A percentile compares a stretch with the other conserved stretches of the same genome.
phyloP scores from a whole-genome alignment of 257 asterid species.

The Lycium ferocissimum region DNA sequence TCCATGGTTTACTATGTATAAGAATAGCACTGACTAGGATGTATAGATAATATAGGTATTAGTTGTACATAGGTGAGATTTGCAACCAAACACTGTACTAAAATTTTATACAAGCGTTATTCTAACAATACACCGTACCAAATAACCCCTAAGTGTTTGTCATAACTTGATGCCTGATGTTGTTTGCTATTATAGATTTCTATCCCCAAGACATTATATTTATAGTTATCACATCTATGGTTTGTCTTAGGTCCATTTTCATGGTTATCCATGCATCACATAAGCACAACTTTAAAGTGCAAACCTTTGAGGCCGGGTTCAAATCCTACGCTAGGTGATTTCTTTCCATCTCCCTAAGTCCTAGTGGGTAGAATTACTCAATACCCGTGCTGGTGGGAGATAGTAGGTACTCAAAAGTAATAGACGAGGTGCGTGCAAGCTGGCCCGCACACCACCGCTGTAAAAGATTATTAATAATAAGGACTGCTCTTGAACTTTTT shows the following conservation, averaged over 20 bases:
- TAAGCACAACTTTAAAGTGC: not conserved
- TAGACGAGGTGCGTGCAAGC: not conserved
- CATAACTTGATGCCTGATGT: not conserved
- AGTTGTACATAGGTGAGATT: no score
- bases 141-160: not conserved
- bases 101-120: no score
- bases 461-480: not conserved
- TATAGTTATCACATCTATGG: not conserved
- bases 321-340: no score
- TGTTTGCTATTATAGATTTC: not conserved
- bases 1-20: no score
- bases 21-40: no score
- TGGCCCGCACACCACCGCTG: not conserved
- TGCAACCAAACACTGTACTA: no score
- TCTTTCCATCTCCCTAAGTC: not conserved
- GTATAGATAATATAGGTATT: no score
- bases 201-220: not conserved
- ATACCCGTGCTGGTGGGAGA: not conserved
- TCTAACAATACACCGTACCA: no score
- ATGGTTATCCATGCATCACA: not conserved
- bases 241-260: not conserved
- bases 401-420: not conserved
- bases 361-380: not conserved
- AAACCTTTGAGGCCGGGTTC: not conserved
- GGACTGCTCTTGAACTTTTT: not conserved